Percentiles rank a stretch among this genome's conserved stretches.
Conservation (phyloP, 371 early-diverging fungal species). For the Phascolomyces articulosus region DNA sequence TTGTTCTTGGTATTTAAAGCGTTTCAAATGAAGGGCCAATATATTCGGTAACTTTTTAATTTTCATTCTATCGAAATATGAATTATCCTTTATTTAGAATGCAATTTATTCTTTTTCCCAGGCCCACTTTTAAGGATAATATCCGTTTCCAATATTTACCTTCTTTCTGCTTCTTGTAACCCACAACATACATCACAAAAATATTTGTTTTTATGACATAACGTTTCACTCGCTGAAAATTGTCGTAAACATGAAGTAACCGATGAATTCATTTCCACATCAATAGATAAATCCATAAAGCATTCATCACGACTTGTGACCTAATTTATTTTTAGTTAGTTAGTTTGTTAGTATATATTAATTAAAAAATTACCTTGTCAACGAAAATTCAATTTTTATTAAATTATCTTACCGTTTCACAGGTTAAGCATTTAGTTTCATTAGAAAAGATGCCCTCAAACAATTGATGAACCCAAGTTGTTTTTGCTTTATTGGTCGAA, state of each 20-base stretch:
- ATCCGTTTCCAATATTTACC: slow-evolving; percentile 48
- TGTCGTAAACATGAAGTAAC: slow-evolving; percentile 90
- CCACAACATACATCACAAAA: slow-evolving; percentile 94
- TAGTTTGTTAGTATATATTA: background rate
- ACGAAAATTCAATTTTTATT: background rate
- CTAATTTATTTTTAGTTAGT: slow-evolving; percentile 30
- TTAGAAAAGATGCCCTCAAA: slow-evolving; percentile 95
- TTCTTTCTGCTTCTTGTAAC: slow-evolving; percentile 95
- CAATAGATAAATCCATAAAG: slow-evolving; percentile 94
- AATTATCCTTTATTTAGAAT: too few species aligned
- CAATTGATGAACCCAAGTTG: slow-evolving; percentile 95
- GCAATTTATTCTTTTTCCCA: too few species aligned
- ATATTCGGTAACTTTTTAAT: slow-evolving; percentile 93
- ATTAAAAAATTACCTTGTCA: background rate
- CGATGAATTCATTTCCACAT: slow-evolving; percentile 94
- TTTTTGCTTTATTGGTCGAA: slow-evolving; percentile 16
- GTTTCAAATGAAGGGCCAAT: slow-evolving; percentile 92
- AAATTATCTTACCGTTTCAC: slow-evolving; percentile 76
- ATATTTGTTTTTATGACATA: slow-evolving; percentile 95
- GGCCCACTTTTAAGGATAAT: too few species aligned
- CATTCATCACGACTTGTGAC: slow-evolving; percentile 94
- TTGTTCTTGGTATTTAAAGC: slow-evolving; percentile 96
- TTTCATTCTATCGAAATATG: slow-evolving; percentile 84
- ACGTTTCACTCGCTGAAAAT: slow-evolving; percentile 92
- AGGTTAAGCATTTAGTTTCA: slow-evolving; percentile 95